Evolutionary conservation across 805 yeast genomes (phyloP), one percentile per base, ranked within the genome.

Genomic region (Candida alai): DNA sequence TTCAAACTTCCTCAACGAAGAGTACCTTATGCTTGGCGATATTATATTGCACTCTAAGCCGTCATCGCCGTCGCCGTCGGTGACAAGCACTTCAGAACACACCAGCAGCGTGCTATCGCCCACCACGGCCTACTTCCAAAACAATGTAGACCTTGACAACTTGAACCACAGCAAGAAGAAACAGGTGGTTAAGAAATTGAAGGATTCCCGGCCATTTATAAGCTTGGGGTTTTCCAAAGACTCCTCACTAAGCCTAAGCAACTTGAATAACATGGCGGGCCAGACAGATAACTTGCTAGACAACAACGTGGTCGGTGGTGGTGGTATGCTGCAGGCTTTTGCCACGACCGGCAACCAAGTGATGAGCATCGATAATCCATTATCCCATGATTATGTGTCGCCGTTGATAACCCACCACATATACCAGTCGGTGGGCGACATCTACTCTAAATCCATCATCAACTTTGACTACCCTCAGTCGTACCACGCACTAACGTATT

Each of bases 391-490:
- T 31, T 78, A 76, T 49, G 70, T 78, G 3, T 69, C 80, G 3
- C 84, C 84, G 5, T 51, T 78, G 37, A 63, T 73, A 9, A 62
- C 77, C 37, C 69, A 80, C 40, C 79, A 78, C 49, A 58, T 76
- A 11, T 74, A 76, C 40, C 56, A 74, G 64, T 55, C 73, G 28
- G 70, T 53, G 48, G 77, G 39, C 58, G 78, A 64, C 63, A 74
- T 63, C 52, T 76, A 56, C 59, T 56, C 60, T 35, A 72, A 52
- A 56, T 70, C 47, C 45, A 57, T 62, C 34, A 66, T 66, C 34
- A 71, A 78, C 33, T 78, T 75, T 46, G 78, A 76, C 41, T 78
- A 78, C 49, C 82, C 85, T 3, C 70, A 65, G 41, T 77, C 78
- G 32, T 78, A 77, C 49, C 84, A 78, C 52, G 73, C 73, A 16